These are phyloP conservation scores for Kwoniella dendrophila DNA, from an alignment of 768 basidiomycete genomes.

Conservation along the genomic window DNA sequence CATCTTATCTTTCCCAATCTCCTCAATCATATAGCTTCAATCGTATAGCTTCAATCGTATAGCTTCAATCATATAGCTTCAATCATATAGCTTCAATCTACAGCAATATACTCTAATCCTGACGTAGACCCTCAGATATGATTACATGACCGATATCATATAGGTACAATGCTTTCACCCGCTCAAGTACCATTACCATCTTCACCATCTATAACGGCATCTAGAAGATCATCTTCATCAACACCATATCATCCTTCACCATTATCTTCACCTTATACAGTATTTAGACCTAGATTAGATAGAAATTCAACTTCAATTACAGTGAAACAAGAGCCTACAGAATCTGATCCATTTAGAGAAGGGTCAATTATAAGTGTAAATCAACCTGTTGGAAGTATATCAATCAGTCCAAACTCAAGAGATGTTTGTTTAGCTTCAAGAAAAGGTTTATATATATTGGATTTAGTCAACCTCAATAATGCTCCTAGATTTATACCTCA, in stretches of 20 bases:
- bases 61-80: neutral
- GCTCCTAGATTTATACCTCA: slow-evolving; percentile 93
- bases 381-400: slow-evolving; percentile 55
- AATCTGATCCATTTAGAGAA: slow-evolving; percentile 41
- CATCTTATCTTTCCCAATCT: neutral
- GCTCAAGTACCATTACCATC: slow-evolving; percentile 24
- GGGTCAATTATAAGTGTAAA: slow-evolving; percentile 52
- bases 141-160: no score
- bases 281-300: slow-evolving; percentile 32
- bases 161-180: slow-evolving; percentile 21
- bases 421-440: slow-evolving; percentile 85
- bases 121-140: neutral
- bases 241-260: slow-evolving; percentile 26
- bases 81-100: no score
- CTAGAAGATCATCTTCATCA: slow-evolving; percentile 23
- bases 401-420: slow-evolving; percentile 78
- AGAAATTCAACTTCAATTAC: slow-evolving; percentile 30
- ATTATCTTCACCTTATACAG: slow-evolving; percentile 30
- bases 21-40: neutral
- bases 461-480: slow-evolving; percentile 81
- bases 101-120: no score
- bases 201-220: slow-evolving; percentile 21
- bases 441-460: slow-evolving; percentile 91
- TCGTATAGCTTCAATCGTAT: no score
- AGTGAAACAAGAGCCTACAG: slow-evolving; percentile 16